Conservation (phyloP, 139 green algal genomes). For the Chlamydomonas incerta region DNA sequence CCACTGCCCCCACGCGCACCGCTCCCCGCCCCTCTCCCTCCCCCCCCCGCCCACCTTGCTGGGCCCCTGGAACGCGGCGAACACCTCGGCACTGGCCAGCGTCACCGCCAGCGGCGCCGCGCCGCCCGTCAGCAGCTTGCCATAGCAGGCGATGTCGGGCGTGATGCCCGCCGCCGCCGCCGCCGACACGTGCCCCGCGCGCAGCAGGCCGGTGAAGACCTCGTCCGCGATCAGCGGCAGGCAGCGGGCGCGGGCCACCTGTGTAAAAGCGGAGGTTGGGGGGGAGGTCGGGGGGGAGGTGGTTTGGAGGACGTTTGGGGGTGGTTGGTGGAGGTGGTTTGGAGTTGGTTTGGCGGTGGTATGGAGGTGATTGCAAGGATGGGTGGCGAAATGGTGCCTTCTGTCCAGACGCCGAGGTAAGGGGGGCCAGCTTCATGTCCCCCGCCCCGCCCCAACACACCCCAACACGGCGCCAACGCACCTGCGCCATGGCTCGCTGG, state of each 20-base stretch:
- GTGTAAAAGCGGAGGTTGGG: no score
- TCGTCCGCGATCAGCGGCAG: constrained; percentile 97
- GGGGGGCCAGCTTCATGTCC: no score
- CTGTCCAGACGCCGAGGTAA: no score
- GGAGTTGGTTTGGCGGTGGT: no score
- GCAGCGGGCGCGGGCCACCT: constrained; percentile 65
- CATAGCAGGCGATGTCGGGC: constrained; percentile 96
- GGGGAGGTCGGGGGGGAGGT: neutral
- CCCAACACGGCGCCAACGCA: neutral
- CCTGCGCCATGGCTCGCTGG: constrained; percentile 80
- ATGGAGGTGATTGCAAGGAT: neutral
- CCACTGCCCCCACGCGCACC: neutral
- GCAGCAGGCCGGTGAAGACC: constrained; percentile 94
- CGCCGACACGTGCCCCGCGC: constrained; percentile 80
- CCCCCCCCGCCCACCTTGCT: constrained; percentile 61
- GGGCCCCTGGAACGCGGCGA: constrained; percentile 84
- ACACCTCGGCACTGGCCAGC: constrained; percentile 83
- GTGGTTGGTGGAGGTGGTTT: no score
- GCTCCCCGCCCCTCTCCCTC: neutral
- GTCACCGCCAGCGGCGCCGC: constrained; percentile 90
- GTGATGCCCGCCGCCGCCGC: constrained; percentile 73
- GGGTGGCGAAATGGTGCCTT: neutral
- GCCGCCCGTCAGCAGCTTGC: constrained; percentile 93
- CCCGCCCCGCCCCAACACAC: neutral
- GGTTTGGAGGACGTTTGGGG: neutral